Conservation (phyloP, 2,329 filamentous ascomycete species). For the Blastomyces parvus region DNA sequence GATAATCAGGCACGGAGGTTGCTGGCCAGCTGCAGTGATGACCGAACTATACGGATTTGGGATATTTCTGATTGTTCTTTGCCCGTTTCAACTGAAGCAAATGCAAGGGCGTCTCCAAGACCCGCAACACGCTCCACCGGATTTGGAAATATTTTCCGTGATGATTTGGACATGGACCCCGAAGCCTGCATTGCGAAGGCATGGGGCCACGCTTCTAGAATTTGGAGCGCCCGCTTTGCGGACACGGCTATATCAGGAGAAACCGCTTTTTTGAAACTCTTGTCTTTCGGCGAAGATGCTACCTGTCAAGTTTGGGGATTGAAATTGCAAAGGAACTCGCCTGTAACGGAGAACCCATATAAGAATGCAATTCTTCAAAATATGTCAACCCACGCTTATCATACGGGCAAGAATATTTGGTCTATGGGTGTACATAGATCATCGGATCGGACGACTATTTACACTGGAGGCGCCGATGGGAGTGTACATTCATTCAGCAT, state of each 20-base stretch:
- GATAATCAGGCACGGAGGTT: constrained; percentile 44
- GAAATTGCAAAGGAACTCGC: constrained; percentile 25
- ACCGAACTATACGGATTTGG: constrained; percentile 83
- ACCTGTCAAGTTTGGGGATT: constrained; percentile 64
- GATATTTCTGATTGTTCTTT: constrained; percentile 54
- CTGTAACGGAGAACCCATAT: constrained; percentile 16
- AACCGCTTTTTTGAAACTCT: constrained; percentile 40
- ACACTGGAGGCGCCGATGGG: constrained; percentile 80
- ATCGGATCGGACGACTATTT: constrained; percentile 33
- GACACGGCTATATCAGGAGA: constrained; percentile 20
- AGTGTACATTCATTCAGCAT: constrained; percentile 35
- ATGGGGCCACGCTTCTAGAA: constrained; percentile 81
- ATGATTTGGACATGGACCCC: constrained; percentile 26
- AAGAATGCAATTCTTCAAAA: constrained; percentile 36
- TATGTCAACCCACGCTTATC: constrained; percentile 50
- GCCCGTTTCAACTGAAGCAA: constrained; percentile 23
- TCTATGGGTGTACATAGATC: constrained; percentile 44
- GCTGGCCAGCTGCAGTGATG: constrained; percentile 90
- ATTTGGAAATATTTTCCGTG: constrained; percentile 42
- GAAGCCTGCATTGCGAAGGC: constrained; percentile 54
- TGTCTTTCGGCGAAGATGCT: constrained; percentile 80
- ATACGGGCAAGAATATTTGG: constrained; percentile 89
- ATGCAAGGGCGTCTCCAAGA: not conserved
- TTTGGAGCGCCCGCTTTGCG: constrained; percentile 75
- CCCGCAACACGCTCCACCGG: constrained; percentile 40